Conservation (phyloP, 1,139 yeast species). For the Candida anutae region DNA sequence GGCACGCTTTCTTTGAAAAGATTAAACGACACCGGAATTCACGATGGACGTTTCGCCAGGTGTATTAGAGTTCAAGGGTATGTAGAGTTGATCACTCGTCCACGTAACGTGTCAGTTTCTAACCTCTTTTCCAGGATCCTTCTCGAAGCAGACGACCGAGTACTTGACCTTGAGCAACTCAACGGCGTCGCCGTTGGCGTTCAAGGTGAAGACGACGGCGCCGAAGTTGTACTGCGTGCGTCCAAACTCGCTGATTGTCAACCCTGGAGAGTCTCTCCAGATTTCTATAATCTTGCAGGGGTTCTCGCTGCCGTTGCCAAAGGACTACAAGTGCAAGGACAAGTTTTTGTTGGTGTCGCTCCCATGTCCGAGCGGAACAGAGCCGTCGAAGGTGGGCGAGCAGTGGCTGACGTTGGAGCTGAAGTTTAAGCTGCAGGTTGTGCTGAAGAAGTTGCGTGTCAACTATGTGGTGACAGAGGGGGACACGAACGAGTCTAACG, state of each 20-base stretch:
- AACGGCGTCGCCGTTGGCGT: slow-evolving; percentile 59
- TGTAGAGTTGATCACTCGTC: slow-evolving; percentile 20
- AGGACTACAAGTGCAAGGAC: slow-evolving; percentile 76
- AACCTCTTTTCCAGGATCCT: slow-evolving; percentile 45
- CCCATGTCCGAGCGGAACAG: slow-evolving; percentile 59
- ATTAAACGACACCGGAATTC: slow-evolving; percentile 3
- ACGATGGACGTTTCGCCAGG: slow-evolving; percentile 57
- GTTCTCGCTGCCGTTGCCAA: slow-evolving; percentile 62
- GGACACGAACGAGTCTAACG: too few species aligned
- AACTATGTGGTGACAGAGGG: slow-evolving; percentile 41
- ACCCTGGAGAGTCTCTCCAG: slow-evolving; percentile 65
- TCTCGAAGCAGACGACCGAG: slow-evolving; percentile 66
- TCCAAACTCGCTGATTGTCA: slow-evolving; percentile 81
- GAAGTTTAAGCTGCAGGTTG: slow-evolving; percentile 49
- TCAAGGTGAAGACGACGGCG: slow-evolving; percentile 97
- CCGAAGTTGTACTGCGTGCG: slow-evolving; percentile 94
- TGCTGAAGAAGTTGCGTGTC: slow-evolving; percentile 75
- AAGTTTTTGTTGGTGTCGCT: slow-evolving; percentile 85
- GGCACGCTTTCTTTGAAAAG: too few species aligned
- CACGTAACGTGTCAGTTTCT: slow-evolving; percentile 6
- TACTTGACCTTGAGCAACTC: slow-evolving; percentile 63
- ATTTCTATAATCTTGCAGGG: slow-evolving; percentile 86
- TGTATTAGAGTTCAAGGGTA: slow-evolving; percentile 66
- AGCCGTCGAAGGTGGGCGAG: slow-evolving; percentile 52
- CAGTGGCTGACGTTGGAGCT: slow-evolving; percentile 68